These are phyloP conservation scores for Cytospora piceae DNA, from an alignment of 2,329 filamentous ascomycete genomes.

Conservation along the genomic window DNA sequence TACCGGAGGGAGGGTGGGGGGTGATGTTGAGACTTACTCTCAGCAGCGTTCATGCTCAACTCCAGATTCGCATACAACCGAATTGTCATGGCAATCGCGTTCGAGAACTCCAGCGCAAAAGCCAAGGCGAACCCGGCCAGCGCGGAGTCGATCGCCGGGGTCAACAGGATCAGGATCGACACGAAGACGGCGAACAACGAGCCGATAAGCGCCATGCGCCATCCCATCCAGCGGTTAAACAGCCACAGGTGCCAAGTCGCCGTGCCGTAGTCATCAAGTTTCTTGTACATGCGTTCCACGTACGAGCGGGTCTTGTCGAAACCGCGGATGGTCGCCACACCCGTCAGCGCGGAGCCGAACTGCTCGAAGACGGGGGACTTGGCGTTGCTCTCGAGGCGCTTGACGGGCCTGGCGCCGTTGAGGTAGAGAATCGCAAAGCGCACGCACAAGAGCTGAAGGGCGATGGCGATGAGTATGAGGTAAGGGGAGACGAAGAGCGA, in stretches of 20 bases:
- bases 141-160: constrained; percentile 65
- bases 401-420: constrained; percentile 72
- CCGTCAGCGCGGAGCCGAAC: constrained; percentile 72
- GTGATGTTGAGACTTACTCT: constrained; percentile 49
- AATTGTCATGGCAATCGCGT: constrained; percentile 66
- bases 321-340: constrained; percentile 75
- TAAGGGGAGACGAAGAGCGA: constrained; percentile 69
- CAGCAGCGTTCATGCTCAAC: constrained; percentile 77
- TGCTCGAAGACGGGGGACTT: constrained; percentile 83
- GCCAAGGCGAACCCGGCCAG: constrained; percentile 76
- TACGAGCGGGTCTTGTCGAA: constrained; percentile 72
- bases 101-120: constrained; percentile 72
- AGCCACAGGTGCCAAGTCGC: constrained; percentile 71
- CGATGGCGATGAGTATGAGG: constrained; percentile 64
- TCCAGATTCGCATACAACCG: constrained; percentile 72
- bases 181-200: constrained; percentile 70
- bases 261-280: constrained; percentile 69
- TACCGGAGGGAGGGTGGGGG: too few species aligned
- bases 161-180: constrained; percentile 65
- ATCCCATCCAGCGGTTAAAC: constrained; percentile 77
- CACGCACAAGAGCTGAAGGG: constrained; percentile 62
- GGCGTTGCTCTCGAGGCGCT: constrained; percentile 74
- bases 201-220: constrained; percentile 71
- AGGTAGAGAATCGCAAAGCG: constrained; percentile 66
- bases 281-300: constrained; percentile 68